Percentiles rank a stretch among this genome's conserved stretches.
These are phyloP conservation scores for Thielaviopsis musarum DNA, from an alignment of 2,329 filamentous ascomycete species.

Conservation along the genomic window DNA sequence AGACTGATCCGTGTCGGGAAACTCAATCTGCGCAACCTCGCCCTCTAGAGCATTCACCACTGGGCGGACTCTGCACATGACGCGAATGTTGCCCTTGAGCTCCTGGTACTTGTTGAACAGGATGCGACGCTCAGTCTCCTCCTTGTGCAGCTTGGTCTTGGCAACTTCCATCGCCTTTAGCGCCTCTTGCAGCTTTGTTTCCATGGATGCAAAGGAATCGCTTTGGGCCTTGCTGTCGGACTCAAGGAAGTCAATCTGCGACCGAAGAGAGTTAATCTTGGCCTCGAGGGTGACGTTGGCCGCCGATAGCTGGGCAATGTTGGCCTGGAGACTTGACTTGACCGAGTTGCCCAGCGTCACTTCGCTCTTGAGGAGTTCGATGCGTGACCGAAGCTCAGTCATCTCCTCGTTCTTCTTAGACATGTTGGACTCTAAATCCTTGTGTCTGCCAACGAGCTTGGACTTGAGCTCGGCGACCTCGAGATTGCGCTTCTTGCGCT, in stretches of 20 bases:
- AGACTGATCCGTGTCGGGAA: constrained; percentile 60
- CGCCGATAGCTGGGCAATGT: constrained; percentile 39
- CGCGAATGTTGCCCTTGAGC: constrained; percentile 92
- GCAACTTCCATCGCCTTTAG: constrained; percentile 50
- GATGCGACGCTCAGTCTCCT: constrained; percentile 78
- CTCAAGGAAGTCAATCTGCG: constrained; percentile 77
- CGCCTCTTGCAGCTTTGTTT: constrained; percentile 64
- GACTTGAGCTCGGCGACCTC: constrained; percentile 49
- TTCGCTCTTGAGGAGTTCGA: constrained; percentile 31
- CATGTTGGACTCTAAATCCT: constrained; percentile 30
- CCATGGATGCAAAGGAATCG: constrained; percentile 66
- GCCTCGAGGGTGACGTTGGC: constrained; percentile 54
- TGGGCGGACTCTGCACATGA: constrained; percentile 91
- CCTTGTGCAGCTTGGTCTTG: constrained; percentile 69
- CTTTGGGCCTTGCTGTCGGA: constrained; percentile 82
- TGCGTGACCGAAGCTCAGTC: constrained; percentile 27
- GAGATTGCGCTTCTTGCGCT: constrained; percentile 37
- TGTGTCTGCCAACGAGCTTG: constrained; percentile 33
- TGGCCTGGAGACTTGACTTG: constrained; percentile 35
- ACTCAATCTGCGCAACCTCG: constrained; percentile 55
- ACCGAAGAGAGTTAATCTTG: constrained; percentile 56
- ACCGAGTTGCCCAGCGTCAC: constrained; percentile 47
- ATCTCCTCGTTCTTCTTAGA: constrained; percentile 38
- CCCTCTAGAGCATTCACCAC: constrained; percentile 42
- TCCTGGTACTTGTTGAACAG: constrained; percentile 97